phyloP scores from a whole-genome alignment of 768 basidiomycete genomes.

The Pleurotus tuoliensis region DNA sequence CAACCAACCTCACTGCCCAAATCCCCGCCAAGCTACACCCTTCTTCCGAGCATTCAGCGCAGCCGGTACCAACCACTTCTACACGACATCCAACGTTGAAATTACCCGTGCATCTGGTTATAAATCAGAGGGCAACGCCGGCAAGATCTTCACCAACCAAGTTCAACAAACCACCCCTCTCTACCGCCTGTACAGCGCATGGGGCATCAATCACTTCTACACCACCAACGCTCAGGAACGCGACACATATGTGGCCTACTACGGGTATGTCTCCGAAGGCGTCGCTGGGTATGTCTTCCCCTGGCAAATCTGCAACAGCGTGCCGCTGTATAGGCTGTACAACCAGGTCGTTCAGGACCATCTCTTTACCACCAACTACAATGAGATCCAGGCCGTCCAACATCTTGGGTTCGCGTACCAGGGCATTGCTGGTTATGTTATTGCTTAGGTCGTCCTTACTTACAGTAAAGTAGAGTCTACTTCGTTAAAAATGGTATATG shows the following conservation, averaged over 20 bases:
- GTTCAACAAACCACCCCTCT: constrained; percentile 9
- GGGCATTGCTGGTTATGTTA: constrained; percentile 1
- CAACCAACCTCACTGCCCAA: background rate
- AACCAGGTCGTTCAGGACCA: background rate
- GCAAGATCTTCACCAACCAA: constrained; percentile 6
- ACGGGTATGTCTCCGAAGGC: constrained; percentile 10
- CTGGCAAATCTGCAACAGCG: constrained; percentile 2
- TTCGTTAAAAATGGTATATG: too few relatives aligned
- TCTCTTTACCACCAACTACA: constrained; percentile 2
- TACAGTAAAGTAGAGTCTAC: too few relatives aligned
- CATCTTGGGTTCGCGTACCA: background rate
- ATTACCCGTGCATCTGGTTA: background rate
- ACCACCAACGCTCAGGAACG: constrained; percentile 12
- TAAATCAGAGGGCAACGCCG: background rate
- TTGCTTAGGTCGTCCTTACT: too few relatives aligned
- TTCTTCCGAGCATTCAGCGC: background rate
- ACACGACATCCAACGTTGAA: background rate
- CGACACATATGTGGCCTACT: background rate
- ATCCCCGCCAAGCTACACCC: background rate
- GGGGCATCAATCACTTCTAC: constrained; percentile 11
- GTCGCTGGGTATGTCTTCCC: constrained; percentile 12
- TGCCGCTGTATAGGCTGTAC: constrained; percentile 5
- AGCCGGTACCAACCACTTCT: constrained; percentile 2
- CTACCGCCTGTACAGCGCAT: constrained; percentile 12
- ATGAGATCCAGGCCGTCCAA: background rate